phyloP scores from a whole-genome alignment of 2,329 filamentous ascomycete genomes.

The Ambrosiella cleistominuta region DNA sequence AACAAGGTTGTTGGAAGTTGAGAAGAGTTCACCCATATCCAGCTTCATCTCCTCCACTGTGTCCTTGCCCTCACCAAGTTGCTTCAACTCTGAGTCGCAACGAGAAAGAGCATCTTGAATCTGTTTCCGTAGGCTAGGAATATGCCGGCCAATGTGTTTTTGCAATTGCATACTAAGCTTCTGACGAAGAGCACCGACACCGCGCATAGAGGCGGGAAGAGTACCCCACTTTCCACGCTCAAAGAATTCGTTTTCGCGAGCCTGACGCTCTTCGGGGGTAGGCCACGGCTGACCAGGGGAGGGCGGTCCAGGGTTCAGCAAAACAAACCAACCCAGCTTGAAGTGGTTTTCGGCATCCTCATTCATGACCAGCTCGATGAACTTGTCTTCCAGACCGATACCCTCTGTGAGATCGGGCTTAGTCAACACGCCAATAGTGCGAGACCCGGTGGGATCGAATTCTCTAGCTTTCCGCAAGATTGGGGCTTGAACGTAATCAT shows the following conservation, averaged over 20 bases:
- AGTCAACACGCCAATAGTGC: slow-evolving; percentile 34
- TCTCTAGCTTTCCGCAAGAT: slow-evolving; percentile 33
- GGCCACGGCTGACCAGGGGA: slow-evolving; percentile 28
- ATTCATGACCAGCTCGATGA: slow-evolving; percentile 34
- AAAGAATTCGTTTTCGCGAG: slow-evolving; percentile 31
- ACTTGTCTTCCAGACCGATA: slow-evolving; percentile 35
- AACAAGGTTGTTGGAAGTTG: slow-evolving; percentile 34
- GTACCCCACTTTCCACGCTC: slow-evolving; percentile 30
- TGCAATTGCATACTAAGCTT: slow-evolving; percentile 34
- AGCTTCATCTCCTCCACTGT: slow-evolving; percentile 36
- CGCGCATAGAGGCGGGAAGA: slow-evolving; percentile 30
- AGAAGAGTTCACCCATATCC: slow-evolving; percentile 35
- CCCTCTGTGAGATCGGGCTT: slow-evolving; percentile 36
- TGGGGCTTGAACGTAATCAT: slow-evolving; percentile 35
- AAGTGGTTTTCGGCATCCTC: slow-evolving; percentile 32
- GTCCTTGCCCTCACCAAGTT: slow-evolving; percentile 32
- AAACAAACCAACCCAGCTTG: slow-evolving; percentile 33
- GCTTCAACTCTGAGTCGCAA: slow-evolving; percentile 31
- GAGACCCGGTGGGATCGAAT: slow-evolving; percentile 30
- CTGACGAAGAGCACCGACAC: slow-evolving; percentile 27
- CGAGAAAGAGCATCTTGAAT: slow-evolving; percentile 32
- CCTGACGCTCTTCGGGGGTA: slow-evolving; percentile 24
- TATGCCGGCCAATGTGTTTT: slow-evolving; percentile 33
- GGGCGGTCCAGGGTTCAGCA: slow-evolving; percentile 30
- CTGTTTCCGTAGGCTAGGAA: slow-evolving; percentile 31